Evolutionary conservation across 805 yeast species (phyloP).

Genomic region (Candida succiphila): DNA sequence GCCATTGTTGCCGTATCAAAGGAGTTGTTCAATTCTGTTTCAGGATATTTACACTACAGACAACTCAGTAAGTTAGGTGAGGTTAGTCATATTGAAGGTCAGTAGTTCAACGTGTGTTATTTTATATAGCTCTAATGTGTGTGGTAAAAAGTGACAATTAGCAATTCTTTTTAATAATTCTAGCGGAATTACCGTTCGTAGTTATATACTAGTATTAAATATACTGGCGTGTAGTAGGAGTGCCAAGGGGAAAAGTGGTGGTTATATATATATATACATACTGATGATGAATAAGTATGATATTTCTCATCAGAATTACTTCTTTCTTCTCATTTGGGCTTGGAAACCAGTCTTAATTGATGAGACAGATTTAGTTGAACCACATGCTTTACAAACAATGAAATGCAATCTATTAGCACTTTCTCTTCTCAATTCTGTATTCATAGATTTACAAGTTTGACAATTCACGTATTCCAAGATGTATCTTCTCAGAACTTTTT

Average conservation of each 20-base stretch:
- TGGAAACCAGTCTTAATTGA: conserved; percentile 99
- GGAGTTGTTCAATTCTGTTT: conserved; percentile 21
- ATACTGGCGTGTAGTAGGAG: no score
- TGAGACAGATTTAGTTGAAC: conserved; percentile 92
- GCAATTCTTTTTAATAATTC: no score
- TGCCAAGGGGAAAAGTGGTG: no score
- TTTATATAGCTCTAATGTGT: no score
- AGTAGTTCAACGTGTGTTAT: no score
- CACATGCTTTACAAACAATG: conserved; percentile 96
- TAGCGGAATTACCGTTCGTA: no score
- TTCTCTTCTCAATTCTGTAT: conserved; percentile 93
- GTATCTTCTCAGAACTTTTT: conserved; percentile 90
- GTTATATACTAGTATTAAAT: no score
- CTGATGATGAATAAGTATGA: no score
- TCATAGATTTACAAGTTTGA: conserved; percentile 97
- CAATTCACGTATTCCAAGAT: conserved; percentile 96
- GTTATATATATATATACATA: no score
- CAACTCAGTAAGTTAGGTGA: no score
- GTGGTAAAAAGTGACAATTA: no score
- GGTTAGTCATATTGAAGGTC: background rate
- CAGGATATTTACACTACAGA: conserved; percentile 21
- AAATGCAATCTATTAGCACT: conserved; percentile 93
- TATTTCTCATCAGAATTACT: conserved; percentile 35
- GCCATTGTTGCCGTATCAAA: conserved; percentile 17
- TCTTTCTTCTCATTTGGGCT: conserved; percentile 91